A percentile compares a stretch with the other conserved stretches of the same genome.
phyloP scores from a whole-genome alignment of 2,329 filamentous ascomycete genomes.

The Talaromyces piceae region DNA sequence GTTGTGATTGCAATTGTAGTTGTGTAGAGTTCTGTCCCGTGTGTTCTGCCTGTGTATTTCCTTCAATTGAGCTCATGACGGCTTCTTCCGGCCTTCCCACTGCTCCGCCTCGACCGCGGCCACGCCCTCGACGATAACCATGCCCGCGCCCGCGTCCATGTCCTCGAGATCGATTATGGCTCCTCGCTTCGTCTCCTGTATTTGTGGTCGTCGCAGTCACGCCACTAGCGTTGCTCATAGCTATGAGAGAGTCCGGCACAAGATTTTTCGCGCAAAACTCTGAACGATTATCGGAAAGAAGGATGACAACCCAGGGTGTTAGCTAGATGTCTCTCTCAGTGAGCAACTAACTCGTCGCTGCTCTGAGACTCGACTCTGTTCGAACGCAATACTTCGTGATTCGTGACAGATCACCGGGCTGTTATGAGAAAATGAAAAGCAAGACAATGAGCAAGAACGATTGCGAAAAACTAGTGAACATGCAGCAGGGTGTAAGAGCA shows the following conservation, averaged over 20 bases:
- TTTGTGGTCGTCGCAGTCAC: not conserved
- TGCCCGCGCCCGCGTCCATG: constrained; percentile 14
- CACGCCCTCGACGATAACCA: too few relatives aligned
- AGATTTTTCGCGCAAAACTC: not conserved
- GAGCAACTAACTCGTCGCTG: too few relatives aligned
- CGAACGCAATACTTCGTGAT: too few relatives aligned
- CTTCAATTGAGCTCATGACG: not conserved
- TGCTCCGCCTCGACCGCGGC: constrained; percentile 1
- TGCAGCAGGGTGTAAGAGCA: too few relatives aligned
- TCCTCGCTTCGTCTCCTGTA: not conserved
- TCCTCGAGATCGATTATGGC: constrained; percentile 8
- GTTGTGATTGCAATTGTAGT: not conserved
- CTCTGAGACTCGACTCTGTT: too few relatives aligned
- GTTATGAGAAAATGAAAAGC: not conserved
- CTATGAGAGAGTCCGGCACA: not conserved
- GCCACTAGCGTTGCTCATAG: constrained; percentile 4
- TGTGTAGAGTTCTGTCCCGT: not conserved
- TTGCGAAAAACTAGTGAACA: too few relatives aligned
- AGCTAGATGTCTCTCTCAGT: too few relatives aligned
- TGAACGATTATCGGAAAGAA: not conserved
- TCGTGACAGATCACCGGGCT: too few relatives aligned
- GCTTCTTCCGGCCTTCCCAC: not conserved
- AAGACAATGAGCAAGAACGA: not conserved
- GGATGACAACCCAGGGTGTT: not conserved
- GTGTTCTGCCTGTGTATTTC: not conserved